Base-by-base conservation (phyloP, 2,329 filamentous ascomycete genomes). In the Elsinoe ampelina region DNA sequence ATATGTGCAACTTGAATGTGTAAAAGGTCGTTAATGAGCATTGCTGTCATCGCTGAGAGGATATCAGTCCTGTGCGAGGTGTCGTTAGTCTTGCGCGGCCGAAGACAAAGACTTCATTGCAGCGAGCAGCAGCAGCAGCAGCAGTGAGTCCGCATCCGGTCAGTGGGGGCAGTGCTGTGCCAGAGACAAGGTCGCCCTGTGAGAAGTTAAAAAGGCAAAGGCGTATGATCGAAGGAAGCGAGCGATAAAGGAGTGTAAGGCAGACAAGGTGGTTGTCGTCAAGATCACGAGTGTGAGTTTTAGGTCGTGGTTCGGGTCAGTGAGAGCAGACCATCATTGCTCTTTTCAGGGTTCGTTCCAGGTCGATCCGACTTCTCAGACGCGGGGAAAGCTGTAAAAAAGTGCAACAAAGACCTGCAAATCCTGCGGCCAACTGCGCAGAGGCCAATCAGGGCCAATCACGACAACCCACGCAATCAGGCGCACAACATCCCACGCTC, bases 81-180 rank as follows among this genome's bases (percentile, higher is more conserved):
- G 26, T 38, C 36, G 48, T 34, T 52, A 34, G n/a, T 15, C 15
- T 52, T 52, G 17, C 48, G 48, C 26, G 36, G 20, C n/a, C 22
- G 48, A 39, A 19, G 34, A 52, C 48, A 52, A 52, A 52, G 48
- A 19, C 48, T 52, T 52, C 48, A 52, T 52, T 34, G 35, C 48
- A 17, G 48, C 32, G 32, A 30, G 35, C 48, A 17, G 48, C 32
- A 35, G 26, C 26, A 35, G 26, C 26, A 30, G 26, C 26, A 30
- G 26, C 26, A 22, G 22, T 22, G 26, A 8, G 12, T 38, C 48
- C 48, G 48, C 48, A 52, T 52, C 34, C 48, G 48, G 48, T 34
- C 15, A 34, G 17, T 15, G 45, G 13, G 45, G 45, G 45, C 45
- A 35, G 26, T 50, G 45, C 41, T 19, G 30, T 50, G 45, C 30